Base-by-base conservation (phyloP, 164 flowering plant species). In the Liriodendron chinense region DNA sequence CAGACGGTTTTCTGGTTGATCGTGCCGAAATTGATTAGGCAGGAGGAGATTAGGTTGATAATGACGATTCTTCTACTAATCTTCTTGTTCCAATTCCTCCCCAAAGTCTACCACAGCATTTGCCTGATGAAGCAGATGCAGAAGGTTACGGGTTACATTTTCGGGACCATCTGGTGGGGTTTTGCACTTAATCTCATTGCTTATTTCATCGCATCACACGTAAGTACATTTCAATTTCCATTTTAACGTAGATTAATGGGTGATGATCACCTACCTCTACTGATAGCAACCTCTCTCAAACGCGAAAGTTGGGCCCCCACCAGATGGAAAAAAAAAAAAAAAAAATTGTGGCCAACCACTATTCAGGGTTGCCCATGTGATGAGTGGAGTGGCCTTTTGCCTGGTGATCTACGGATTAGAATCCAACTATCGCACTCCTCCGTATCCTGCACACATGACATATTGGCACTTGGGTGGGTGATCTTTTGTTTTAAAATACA, bases 151-250 rank as follows among this genome's bases (percentile, higher is more conserved):
- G 99, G 99, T 7, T 96, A 92, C 76, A 83, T 96, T 47, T 94
- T 96, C 59, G 99, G 99, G 68, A 92, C 98, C 76, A 92, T 96
- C 72, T 96, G 97, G 98, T 94, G 99, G 99, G 97, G 97, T 4
- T 91, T 96, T 57, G 91, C 79, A 77, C 94, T 94, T 70, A 96
- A 96, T 75, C 93, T 96, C 80, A 89, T 96, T 13, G 98, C 98
- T 62, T 96, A 96, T 82, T 89, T 96, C 81, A 91, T 96, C n/a
- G 97, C 97, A 21, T 94, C 98, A 76, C 98, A 94, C 79, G 99
- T 94, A 85, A 85, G 90, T 70, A 67, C 7, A 23, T 5, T 13
- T 53, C 18, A 16, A 2, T 2, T 16, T 12, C 59, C 18, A 16
- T 16, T 53, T 53, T 16, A 16, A 53, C 59, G 4, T 53, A 12